Evolutionary conservation across 1,284 basidiomycete genomes (phyloP), one percentile per base, ranked within the genome.

Genomic region (Vanrija humicola): DNA sequence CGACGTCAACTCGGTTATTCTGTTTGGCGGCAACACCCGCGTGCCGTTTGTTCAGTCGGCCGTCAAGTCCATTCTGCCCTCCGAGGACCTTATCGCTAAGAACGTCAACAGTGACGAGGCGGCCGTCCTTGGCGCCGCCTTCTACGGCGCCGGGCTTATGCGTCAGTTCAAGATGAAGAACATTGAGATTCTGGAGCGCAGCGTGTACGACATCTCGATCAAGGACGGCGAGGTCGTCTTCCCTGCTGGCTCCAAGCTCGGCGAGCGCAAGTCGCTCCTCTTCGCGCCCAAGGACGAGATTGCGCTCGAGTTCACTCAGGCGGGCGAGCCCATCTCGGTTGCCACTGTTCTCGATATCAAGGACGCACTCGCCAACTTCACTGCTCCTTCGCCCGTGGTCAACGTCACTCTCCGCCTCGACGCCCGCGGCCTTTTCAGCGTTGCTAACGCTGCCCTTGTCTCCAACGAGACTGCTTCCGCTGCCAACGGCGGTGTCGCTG

Each of bases 41-140:
- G 89, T 90, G 2, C 96, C 95, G 0, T 87, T 98, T 82, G 85
- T 99, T 38, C 93, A 96, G 73, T 76, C 84, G 10, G 88, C 89
- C 12, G 79, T 97, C 46, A 86, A 84, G 64, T 80, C 82, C 1
- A 82, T 84, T 29, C 87, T 93, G 50, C 84, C 86, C 82, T 86
- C 57, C 42, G 68, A 73, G 46, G 82, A 85, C 54, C 89, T 88
- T 72, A 88, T 96, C 61, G 90, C 92, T 7, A 82, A 88, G 67
- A 97, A 97, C 66, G 90, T 99, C 53, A 98, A 99, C 71, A 88
- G 95, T 0, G 96, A 98, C 73, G 95, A 99, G 80, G 91, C 93
- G 0, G 89, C 89, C 12, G 95, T 97, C 15, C 84, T 98, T 50
- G 93, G 90, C 46, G 94, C 95, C 5, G 96, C 90, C 3, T 86